Evolutionary conservation across 2,329 filamentous ascomycete species (phyloP), one percentile per base, ranked within the genome.

Genomic region (Fusarium sp.): DNA sequence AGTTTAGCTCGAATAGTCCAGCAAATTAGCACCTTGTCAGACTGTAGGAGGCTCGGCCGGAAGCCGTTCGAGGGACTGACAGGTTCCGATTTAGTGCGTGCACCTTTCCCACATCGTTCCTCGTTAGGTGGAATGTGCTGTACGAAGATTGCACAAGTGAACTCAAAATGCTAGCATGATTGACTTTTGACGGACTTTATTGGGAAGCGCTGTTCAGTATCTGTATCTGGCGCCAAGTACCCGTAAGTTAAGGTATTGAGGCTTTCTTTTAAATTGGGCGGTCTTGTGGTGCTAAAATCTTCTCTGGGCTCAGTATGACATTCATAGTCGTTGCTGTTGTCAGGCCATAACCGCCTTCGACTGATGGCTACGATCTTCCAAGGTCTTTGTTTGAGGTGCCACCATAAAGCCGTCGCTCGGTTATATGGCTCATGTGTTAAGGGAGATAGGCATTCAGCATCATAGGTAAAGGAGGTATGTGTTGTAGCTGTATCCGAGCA

Each of bases 41-140:
- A 57, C 37, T 59, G 32, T 67, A 54, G 58, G 43, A 69, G 56
- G 49, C 61, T 68, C 70, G 63, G 62, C 53, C 54, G 62, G 49
- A 67, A 58, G 59, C 62, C 59, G 51, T 53, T 51, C 46, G 49
- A 67, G 50, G 47, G 27, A 43, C 39, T 64, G 53, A 44, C 56
- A 47, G 43, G 39, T 55, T 54, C 58, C 55, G 27, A 30, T 11
- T 30, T 30, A 30, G 27, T 30, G 11, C 10, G 27, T 10, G 27
- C 35, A 37, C 17, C 9, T 37, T 37, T 37, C 17, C 35, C 8
- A 37, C 17, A 6, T 37, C 35, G 17, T 37, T 19, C 35, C 35
- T 37, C 35, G 53, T 40, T 41, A 49, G 40, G 40, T n/a, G 32
- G 11, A 32, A 25, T 14, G 62, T 56, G 45, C 33, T 53, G 47